Base-by-base conservation (phyloP, 2,329 filamentous ascomycete species). In the Fusarium sp. region DNA sequence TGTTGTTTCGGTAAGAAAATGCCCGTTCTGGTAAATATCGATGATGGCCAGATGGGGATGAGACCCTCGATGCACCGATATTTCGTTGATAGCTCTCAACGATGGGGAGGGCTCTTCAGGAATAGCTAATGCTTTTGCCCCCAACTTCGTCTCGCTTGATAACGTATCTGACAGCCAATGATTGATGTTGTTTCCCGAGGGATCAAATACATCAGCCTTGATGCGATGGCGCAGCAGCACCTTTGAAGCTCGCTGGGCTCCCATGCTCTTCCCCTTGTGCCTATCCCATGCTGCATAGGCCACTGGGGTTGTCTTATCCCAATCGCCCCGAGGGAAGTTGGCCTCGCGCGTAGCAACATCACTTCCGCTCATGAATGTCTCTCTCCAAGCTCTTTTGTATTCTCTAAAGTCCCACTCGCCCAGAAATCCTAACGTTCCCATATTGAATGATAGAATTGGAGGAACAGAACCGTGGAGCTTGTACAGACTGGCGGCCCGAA, bases 371-470 rank as follows among this genome's bases (percentile, higher is more conserved):
- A 97, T 97, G 82, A 97, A 98, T 56, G 96, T 93, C 78, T 98
- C 93, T 51, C 94, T 86, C 83, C 97, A 97, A 0, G 96, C 96
- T 51, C 93, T 88, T 81, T 97, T 97, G 82, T 97, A 93, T 75
- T 98, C 95, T 9, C 86, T 86, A 78, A 98, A 98, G 75, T 96
- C 97, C 95, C 95, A 99, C 81, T 98, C 95, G 18, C 95, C 95
- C 10, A 99, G 83, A 73, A 99, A 99, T 0, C 96, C 96, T 1
- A 99, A 84, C 0, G 95, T 97, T 8, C 96, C 96, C 93, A 99
- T 98, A 78, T 94, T 97, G 78, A 99, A 99, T 3, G 93, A 94
- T 10, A 99, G 84, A 34, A 99, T 92, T 0, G 96, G 96, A 1
- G 96, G 96, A 0, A 99, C 95, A 45, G 90, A 89, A 4, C 88